Evolutionary conservation across 805 yeast genomes (phyloP).

Genomic region (Diddensiella santjacobensis): DNA sequence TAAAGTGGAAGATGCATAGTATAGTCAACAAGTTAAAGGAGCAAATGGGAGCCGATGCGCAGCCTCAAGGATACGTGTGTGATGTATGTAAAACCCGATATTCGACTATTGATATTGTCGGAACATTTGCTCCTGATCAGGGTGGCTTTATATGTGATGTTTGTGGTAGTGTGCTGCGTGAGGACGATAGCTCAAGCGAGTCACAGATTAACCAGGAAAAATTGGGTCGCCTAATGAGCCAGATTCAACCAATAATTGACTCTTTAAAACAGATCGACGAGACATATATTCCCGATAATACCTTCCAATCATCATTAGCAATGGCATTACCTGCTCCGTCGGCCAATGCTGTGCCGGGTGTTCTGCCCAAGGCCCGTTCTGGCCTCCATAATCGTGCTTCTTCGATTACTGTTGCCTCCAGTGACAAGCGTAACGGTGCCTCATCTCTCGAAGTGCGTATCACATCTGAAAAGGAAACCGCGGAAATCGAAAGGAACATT

Average conservation of each 20-base stretch:
- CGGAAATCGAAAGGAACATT: conserved; percentile 61
- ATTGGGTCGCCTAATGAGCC: conserved; percentile 80
- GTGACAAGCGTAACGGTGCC: conserved; percentile 43
- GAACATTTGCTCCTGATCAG: conserved; percentile 73
- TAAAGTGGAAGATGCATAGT: conserved; percentile 93
- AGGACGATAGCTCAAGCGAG: conserved; percentile 83
- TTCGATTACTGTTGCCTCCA: conserved; percentile 30
- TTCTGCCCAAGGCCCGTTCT: neutral
- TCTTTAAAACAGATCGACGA: conserved; percentile 81
- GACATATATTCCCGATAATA: conserved; percentile 75
- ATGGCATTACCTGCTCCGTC: conserved; percentile 70
- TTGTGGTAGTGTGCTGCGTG: conserved; percentile 72
- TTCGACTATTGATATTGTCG: conserved; percentile 82
- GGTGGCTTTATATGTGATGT: conserved; percentile 80
- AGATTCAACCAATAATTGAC: conserved; percentile 81
- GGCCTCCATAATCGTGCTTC: conserved; percentile 30
- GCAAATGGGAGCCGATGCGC: conserved; percentile 77
- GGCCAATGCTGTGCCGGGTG: conserved; percentile 29
- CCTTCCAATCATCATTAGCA: conserved; percentile 79
- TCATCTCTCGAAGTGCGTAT: conserved; percentile 89
- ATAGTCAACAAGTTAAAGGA: conserved; percentile 75
- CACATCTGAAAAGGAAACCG: conserved; percentile 80
- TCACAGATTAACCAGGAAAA: conserved; percentile 77
- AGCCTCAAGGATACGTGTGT: conserved; percentile 92
- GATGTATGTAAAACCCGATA: conserved; percentile 79